Base-by-base conservation (phyloP, 2,329 filamentous ascomycete species). In the Paraphaeosphaeria sporulosa region DNA sequence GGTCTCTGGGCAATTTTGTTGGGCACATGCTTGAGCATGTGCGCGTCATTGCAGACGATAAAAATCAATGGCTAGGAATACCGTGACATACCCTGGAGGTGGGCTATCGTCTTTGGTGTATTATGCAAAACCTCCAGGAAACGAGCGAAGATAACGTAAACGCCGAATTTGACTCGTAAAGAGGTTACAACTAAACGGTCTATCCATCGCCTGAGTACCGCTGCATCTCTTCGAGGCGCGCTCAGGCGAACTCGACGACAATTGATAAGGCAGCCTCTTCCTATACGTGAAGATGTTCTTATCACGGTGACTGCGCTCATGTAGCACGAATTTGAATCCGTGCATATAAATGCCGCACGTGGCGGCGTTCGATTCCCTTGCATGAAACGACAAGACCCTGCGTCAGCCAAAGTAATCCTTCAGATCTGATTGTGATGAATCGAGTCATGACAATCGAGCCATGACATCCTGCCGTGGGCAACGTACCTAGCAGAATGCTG, bases 391-490 rank as follows among this genome's bases (percentile, higher is more conserved):
- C 6, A 32, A 9, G 30, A 32, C 30, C 30, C 10, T 32, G 30
- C 30, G 8, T 27, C 25, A 27, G 25, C 25, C 25, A 42, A 40
- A 21, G 44, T 21, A 43, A 32, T 44, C 36, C 27, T 30, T 21
- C 34, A 21, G 43, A 48, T 55, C 53, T 12, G 13, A 32, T 25
- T 55, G 25, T 27, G 25, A 38, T 32, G 53, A 55, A 50, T 44
- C 23, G 19, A 19, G 7, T 1, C 17, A 70, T 71, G 69, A 71
- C 68, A 67, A n/a, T n/a, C n/a, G 19, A 19, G 7, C 2, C 17
- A 70, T 71, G 69, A 71, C 68, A 67, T 71, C 67, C 70, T 55
- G 59, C 47, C 63, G 60, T 60, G 42, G 64, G 58, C 17, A n/a
- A n/a, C 25, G 7, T 43, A 32, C 30, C 5, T 12, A 9, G 36